Evolutionary conservation across 805 yeast genomes (phyloP), one percentile per base, ranked within the genome.

Genomic region (Vanderwaltozyma verrucispora): DNA sequence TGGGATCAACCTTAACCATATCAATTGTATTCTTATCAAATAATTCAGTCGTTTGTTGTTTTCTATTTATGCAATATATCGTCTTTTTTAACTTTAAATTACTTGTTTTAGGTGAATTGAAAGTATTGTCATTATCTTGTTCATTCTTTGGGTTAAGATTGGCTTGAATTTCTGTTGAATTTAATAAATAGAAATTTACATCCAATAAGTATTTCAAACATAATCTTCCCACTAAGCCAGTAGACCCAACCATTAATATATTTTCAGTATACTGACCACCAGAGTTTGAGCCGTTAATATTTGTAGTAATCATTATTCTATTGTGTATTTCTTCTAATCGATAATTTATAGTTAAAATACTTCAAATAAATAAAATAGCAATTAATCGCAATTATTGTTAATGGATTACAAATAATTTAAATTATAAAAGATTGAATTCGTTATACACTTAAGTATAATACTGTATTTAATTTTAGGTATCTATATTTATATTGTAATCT

Each of bases 191-290:
- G 16, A 45, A 43, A n/a, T 47, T 37, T 2, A 41, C 36, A 18
- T 43, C 37, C 16, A 40, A 28, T 29, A 53, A 30, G 5, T 42
- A 36, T 14, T 43, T 37, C 14, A 51, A 32, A 23, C 46, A 37
- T 9, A 36, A 26, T 10, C 42, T 33, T 2, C 56, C 58, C 8
- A 45, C 37, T 26, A 50, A 37, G 11, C 58, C 55, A 5, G 54
- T 49, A 2, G 51, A 43, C 2, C 58, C 58, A 26, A 53, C 40
- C 19, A 49, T 32, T 13, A 48, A 37, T 6, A 42, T 20, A 14
- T 37, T 41, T 30, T 46, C 29, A 15, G 47, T n/a, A 33, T 33
- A 34, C 33, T 29, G 13, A 17, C 7, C 17, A 24, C n/a, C 4
- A 4, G 27, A 24, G 4, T 24, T 24, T 10, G 27, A 8, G 13